Conservation (phyloP, 805 yeast genomes). For the Yarrowia yakushimensis region DNA sequence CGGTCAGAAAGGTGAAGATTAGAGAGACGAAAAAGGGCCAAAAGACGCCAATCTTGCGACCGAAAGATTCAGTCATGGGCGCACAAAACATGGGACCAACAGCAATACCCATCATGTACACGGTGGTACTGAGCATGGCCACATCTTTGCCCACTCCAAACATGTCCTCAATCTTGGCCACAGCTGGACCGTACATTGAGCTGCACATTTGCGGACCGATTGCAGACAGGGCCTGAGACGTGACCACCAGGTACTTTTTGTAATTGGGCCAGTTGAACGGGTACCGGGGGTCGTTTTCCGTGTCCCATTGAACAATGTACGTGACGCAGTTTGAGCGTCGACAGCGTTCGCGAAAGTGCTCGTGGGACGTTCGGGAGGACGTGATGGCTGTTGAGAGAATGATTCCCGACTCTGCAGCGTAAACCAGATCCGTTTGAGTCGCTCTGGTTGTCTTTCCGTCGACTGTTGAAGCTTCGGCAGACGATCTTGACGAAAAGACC, state of each 20-base stretch:
- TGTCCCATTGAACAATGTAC: slow-evolving; percentile 3
- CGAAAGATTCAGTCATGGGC: slow-evolving; percentile 26
- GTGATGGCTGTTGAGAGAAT: not conserved
- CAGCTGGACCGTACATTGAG: slow-evolving; percentile 9
- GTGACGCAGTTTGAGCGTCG: slow-evolving; percentile 14
- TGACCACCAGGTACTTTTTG: slow-evolving; percentile 11
- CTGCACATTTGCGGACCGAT: slow-evolving; percentile 19
- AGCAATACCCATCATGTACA: slow-evolving; percentile 38
- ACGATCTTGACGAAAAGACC: not conserved
- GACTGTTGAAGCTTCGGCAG: not conserved
- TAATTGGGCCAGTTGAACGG: slow-evolving; percentile 26
- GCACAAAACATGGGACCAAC: slow-evolving; percentile 29
- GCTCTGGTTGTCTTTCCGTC: not conserved
- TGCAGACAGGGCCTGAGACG: slow-evolving; percentile 19
- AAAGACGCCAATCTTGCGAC: slow-evolving; percentile 31
- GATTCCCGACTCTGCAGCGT: not conserved
- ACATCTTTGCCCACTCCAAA: slow-evolving; percentile 7
- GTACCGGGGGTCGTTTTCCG: not conserved
- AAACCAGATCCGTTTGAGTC: not conserved
- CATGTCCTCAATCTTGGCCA: not conserved
- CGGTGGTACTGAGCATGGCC: slow-evolving; percentile 31
- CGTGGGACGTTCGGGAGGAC: not conserved
- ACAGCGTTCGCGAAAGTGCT: not conserved
- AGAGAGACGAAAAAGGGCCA: slow-evolving; percentile 33
- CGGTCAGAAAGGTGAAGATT: slow-evolving; percentile 23